Percentiles rank a stretch among this genome's conserved stretches.
phyloP scores from a whole-genome alignment of 2,329 filamentous ascomycete species.

The Chrysosporium keratinophilum region DNA sequence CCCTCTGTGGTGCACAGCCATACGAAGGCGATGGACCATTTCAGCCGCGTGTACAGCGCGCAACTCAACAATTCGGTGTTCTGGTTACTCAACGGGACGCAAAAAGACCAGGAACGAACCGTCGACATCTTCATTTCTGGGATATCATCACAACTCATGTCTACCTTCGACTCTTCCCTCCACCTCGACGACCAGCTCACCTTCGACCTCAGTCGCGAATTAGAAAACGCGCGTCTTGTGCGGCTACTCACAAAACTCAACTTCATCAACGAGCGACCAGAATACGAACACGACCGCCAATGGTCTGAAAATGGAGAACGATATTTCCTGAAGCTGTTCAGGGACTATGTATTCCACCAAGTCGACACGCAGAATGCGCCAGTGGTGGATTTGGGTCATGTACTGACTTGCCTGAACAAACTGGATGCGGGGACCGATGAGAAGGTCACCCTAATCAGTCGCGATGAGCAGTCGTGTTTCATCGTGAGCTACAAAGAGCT shows the following conservation, averaged over 20 bases:
- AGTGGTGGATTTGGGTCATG: conserved; percentile 76
- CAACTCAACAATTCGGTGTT: conserved; percentile 68
- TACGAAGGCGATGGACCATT: conserved; percentile 61
- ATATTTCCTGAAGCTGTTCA: conserved; percentile 87
- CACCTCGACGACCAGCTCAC: conserved; percentile 67
- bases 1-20: conserved; percentile 51
- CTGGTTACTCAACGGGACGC: conserved; percentile 66
- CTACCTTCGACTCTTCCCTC: conserved; percentile 66
- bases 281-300: conserved; percentile 62
- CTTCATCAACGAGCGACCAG: conserved; percentile 78
- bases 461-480: conserved; percentile 82
- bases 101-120: conserved; percentile 51
- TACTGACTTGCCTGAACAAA: conserved; percentile 79
- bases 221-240: conserved; percentile 80
- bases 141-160: conserved; percentile 66
- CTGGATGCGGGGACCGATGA: conserved; percentile 84
- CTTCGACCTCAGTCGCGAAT: conserved; percentile 62
- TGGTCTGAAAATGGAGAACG: conserved; percentile 92
- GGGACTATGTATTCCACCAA: conserved; percentile 95
- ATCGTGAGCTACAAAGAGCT: conserved; percentile 85
- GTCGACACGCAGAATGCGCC: conserved; percentile 77
- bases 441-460: conserved; percentile 70
- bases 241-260: conserved; percentile 75
- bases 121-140: conserved; percentile 70
- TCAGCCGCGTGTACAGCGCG: conserved; percentile 64